Evolutionary conservation across 306 rosid species (phyloP).

Genomic region (Psophocarpus tetragonolobus): DNA sequence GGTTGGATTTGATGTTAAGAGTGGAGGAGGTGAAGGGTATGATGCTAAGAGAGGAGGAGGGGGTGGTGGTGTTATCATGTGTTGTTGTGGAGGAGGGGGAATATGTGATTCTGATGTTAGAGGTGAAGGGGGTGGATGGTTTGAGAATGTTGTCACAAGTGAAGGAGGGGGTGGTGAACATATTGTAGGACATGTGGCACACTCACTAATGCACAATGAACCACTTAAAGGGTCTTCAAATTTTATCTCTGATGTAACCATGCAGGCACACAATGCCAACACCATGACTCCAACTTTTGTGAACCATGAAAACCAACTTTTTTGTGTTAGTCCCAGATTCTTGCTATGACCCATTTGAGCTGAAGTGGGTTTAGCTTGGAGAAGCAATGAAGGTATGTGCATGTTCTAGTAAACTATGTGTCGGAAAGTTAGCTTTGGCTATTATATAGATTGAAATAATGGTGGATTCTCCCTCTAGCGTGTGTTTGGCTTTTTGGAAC

Average conservation of each 20-base stretch:
- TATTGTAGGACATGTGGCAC: slow-evolving; percentile 72
- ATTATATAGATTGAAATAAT: slow-evolving; percentile 30
- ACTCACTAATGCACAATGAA: slow-evolving; percentile 67
- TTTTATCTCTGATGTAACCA: slow-evolving; percentile 38
- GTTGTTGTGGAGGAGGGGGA: neutral
- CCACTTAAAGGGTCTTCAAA: slow-evolving; percentile 37
- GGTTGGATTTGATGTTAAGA: slow-evolving; percentile 13
- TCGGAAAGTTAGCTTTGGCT: slow-evolving; percentile 8
- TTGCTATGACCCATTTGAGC: slow-evolving; percentile 43
- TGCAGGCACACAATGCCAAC: slow-evolving; percentile 36
- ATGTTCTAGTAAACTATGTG: neutral
- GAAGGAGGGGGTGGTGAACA: slow-evolving; percentile 75
- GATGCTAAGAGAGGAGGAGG: neutral
- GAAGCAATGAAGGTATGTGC: slow-evolving; percentile 7
- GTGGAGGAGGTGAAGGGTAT: slow-evolving; percentile 20
- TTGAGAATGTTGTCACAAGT: slow-evolving; percentile 28
- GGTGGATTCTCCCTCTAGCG: slow-evolving; percentile 10
- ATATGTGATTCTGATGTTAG: neutral
- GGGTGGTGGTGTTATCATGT: neutral
- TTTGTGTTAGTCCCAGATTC: slow-evolving; percentile 15
- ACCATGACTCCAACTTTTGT: slow-evolving; percentile 39
- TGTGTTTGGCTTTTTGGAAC: slow-evolving; percentile 40
- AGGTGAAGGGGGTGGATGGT: slow-evolving; percentile 28
- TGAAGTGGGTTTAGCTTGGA: slow-evolving; percentile 21
- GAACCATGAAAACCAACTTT: slow-evolving; percentile 37